These are phyloP conservation scores for Ceratobasidium sp. DNA, from an alignment of 1,284 basidiomycete genomes.

Conservation along the genomic window DNA sequence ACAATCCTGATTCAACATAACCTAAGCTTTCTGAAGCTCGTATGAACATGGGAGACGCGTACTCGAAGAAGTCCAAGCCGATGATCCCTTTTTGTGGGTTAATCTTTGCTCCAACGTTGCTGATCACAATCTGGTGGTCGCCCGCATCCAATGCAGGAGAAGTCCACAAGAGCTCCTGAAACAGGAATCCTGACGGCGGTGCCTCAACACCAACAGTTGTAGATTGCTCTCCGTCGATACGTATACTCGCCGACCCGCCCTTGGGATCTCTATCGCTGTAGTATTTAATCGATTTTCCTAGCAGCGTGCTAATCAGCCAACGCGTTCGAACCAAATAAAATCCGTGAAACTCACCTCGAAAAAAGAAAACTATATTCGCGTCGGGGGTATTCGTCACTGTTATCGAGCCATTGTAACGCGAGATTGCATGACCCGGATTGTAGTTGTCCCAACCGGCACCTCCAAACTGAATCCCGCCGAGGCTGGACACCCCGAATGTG, in stretches of 20 bases:
- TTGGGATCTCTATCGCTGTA: neutral
- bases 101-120: neutral
- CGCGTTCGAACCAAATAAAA: neutral
- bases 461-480: neutral
- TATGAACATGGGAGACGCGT: too few species aligned
- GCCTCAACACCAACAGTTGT: neutral
- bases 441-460: neutral
- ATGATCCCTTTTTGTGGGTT: neutral
- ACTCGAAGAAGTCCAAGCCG: neutral
- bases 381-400: neutral
- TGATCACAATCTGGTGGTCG: slow-evolving; percentile 4
- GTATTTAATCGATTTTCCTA: neutral
- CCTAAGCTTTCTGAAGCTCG: too few species aligned
- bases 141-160: neutral
- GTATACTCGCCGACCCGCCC: neutral
- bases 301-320: too few species aligned
- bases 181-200: neutral
- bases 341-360: slow-evolving; percentile 10
- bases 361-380: neutral
- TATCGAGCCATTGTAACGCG: neutral
- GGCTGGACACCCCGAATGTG: neutral
- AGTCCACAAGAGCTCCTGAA: neutral
- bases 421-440: neutral
- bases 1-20: neutral
- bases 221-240: neutral